Evolutionary conservation across 352 stramenopile species (phyloP).

Genomic region (Pythium pyrilobum): DNA sequence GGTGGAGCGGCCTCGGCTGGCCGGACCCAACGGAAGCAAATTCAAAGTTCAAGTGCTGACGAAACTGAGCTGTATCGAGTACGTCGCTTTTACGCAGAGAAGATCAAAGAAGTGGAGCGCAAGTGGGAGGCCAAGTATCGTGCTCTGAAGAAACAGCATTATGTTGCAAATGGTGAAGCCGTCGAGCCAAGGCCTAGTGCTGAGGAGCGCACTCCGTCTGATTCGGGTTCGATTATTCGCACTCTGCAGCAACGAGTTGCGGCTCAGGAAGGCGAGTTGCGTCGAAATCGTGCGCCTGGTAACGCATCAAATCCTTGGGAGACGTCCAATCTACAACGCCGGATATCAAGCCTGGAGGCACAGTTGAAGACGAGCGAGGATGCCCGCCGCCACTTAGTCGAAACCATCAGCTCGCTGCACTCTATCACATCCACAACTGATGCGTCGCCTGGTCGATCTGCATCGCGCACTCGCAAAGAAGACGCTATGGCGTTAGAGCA

Average conservation of each 20-base stretch:
- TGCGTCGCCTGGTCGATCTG: too few species aligned
- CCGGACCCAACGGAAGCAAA: neutral
- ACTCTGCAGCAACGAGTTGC: conserved; percentile 13
- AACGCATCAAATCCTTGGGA: neutral
- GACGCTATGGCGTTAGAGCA: neutral
- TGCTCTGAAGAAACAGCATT: conserved; percentile 40
- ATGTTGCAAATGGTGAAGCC: conserved; percentile 3
- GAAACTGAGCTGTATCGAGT: conserved; percentile 45
- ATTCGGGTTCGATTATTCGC: conserved; percentile 10
- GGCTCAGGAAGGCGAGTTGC: conserved; percentile 21
- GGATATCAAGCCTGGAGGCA: conserved; percentile 31
- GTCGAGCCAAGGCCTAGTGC: neutral
- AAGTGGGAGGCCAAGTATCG: conserved; percentile 73
- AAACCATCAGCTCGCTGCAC: conserved; percentile 48
- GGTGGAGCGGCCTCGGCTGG: neutral
- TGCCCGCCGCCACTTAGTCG: conserved; percentile 46
- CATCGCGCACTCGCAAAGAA: too few species aligned
- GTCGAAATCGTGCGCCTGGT: neutral
- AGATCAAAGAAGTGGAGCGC: conserved; percentile 69
- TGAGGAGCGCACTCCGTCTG: neutral
- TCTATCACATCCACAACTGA: neutral
- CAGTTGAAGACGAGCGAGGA: conserved; percentile 70
- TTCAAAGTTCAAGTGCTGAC: conserved; percentile 2
- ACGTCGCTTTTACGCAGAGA: conserved; percentile 65
- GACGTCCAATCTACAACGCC: conserved; percentile 6